A percentile compares a stretch with the other conserved stretches of the same genome.
phyloP scores from a whole-genome alignment of 2,329 filamentous ascomycete genomes.

The Claviceps maximensis region DNA sequence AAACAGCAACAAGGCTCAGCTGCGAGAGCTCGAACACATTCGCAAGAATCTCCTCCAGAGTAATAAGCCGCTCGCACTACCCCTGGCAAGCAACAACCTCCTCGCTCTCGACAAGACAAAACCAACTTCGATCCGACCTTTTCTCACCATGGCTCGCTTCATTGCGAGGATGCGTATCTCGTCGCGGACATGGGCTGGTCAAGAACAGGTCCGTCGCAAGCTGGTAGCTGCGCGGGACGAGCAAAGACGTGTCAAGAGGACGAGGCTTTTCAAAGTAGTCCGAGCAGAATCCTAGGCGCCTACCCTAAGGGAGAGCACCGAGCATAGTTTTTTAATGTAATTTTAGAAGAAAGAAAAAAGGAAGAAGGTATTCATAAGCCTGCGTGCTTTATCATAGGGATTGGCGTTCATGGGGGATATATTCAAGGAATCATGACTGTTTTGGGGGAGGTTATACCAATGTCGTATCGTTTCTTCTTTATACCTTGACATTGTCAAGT shows the following conservation, averaged over 20 bases:
- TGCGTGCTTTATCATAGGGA: neutral
- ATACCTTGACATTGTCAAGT: neutral
- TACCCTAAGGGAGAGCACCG: neutral
- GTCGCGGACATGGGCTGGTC: slow-evolving; percentile 35
- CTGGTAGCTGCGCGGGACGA: slow-evolving; percentile 37
- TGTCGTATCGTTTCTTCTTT: neutral
- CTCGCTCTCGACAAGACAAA: slow-evolving; percentile 7
- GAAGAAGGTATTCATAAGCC: no score
- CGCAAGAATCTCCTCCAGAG: slow-evolving; percentile 31
- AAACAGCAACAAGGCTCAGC: slow-evolving; percentile 78
- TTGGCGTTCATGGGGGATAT: slow-evolving; percentile 1
- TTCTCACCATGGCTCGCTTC: slow-evolving; percentile 36
- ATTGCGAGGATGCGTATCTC: slow-evolving; percentile 36
- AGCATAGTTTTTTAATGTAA: no score
- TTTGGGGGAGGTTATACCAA: neutral
- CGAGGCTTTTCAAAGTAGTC: slow-evolving; percentile 27
- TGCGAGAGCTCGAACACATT: slow-evolving; percentile 74
- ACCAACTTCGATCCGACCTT: slow-evolving; percentile 26
- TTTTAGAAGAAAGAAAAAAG: no score
- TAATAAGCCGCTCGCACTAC: slow-evolving; percentile 21
- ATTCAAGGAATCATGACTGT: neutral
- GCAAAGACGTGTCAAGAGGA: slow-evolving; percentile 30
- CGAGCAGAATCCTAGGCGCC: slow-evolving; percentile 9
- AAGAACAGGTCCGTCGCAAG: slow-evolving; percentile 35
- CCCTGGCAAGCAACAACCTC: slow-evolving; percentile 12